Evolutionary conservation across 805 yeast genomes (phyloP).

Genomic region (Henningerozyma blattae): DNA sequence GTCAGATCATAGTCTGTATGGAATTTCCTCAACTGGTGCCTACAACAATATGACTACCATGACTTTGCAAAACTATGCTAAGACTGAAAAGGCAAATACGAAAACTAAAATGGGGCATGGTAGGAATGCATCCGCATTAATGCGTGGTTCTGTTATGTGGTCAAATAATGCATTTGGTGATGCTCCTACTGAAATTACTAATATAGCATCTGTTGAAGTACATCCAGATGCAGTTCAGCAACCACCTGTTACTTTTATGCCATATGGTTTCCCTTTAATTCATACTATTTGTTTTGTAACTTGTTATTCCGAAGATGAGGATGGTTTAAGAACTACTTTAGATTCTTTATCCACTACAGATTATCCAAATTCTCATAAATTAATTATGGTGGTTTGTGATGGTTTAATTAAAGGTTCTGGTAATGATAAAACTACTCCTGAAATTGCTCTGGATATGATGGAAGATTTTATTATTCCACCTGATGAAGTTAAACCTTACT

Average conservation of each 20-base stretch:
- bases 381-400: constrained; percentile 79
- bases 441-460: constrained; percentile 80
- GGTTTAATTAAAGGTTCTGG: constrained; percentile 94
- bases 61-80: constrained; percentile 46
- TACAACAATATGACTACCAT: constrained; percentile 36
- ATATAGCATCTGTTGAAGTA: constrained; percentile 46
- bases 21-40: constrained; percentile 7
- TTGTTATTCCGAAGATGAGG: constrained; percentile 88
- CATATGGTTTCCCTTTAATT: constrained; percentile 69
- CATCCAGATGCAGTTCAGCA: constrained; percentile 80
- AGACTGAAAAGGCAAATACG: constrained; percentile 1
- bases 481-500: constrained; percentile 68
- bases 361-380: constrained; percentile 89
- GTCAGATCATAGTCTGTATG: not conserved
- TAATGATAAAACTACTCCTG: constrained; percentile 79
- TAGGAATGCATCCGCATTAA: constrained; percentile 4
- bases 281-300: constrained; percentile 73
- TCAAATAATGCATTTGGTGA: constrained; percentile 3
- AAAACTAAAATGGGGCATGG: constrained; percentile 3
- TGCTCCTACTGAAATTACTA: constrained; percentile 22
- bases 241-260: constrained; percentile 83
- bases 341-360: constrained; percentile 94
- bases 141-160: constrained; percentile 3
- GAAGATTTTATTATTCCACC: constrained; percentile 56
- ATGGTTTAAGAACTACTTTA: constrained; percentile 73